Base-by-base conservation (phyloP, 2,329 filamentous ascomycete genomes). In the Coniosporium tulheliwenetii region DNA sequence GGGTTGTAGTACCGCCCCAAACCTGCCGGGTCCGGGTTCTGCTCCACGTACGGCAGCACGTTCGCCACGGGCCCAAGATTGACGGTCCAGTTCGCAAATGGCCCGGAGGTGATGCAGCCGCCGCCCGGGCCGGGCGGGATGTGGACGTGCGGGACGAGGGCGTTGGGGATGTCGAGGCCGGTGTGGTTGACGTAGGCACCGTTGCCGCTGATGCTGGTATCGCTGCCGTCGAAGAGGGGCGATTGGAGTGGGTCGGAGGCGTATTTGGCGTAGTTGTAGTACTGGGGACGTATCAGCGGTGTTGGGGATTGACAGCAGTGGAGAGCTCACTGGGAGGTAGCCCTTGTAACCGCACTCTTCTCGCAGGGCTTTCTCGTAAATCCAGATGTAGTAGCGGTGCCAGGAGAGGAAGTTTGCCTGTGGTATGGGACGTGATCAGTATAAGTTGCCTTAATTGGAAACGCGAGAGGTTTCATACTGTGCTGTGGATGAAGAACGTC, bases 201-300 rank as follows among this genome's bases (percentile, higher is more conserved):
- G 32, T 58, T 56, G 44, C 48, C 43, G 15, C 54, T 51, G 45
- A 58, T 48, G 42, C 63, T 59, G 39, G 64, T 69, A 19, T 62
- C 63, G 45, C 65, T 67, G 38, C 73, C 73, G 46, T 73, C 70
- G 44, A 77, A 75, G 38, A 75, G 51, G 10, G 70, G 67, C 0
- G 70, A 72, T 41, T 64, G 61, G 44, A 38, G 42, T 47, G 48
- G 15, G 44, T 74, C 64, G 2, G 57, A 45, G 2, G 64, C 58
- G 54, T 64, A 66, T 40, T 61, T 60, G 2, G 62, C 62, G 67
- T 70, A 75, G 51, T 73, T 67, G 57, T 65, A 66, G 56, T 71
- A 73, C 51, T 26, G 19, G 3, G 3, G 19, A 3, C 7, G 7
- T 26, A 19, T 46, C 49, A 26, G 19, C 19, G 19, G 19, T 26